Conservation (phyloP, 2,329 filamentous ascomycete species). For the Aciculosporium take region DNA sequence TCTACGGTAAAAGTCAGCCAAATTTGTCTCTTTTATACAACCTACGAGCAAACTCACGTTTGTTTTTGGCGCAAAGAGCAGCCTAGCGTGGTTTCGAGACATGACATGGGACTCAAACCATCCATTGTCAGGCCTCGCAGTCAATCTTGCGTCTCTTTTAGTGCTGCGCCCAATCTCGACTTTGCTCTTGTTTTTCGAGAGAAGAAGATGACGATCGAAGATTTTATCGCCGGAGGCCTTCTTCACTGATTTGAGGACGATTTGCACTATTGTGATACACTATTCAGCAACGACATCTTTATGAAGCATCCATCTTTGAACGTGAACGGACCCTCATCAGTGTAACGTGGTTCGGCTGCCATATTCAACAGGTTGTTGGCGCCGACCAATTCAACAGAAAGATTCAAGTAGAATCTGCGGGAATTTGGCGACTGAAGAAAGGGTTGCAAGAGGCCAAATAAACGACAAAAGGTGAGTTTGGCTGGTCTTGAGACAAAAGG, state of each 20-base stretch:
- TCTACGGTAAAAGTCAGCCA: slow-evolving; percentile 21
- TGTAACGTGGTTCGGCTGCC: slow-evolving; percentile 1
- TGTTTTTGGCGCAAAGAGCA: slow-evolving; percentile 28
- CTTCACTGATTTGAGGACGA: slow-evolving; percentile 16
- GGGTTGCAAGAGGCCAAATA: not conserved
- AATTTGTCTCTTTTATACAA: not conserved
- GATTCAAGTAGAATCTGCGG: not conserved
- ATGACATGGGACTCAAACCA: slow-evolving; percentile 61
- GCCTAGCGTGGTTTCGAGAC: slow-evolving; percentile 51
- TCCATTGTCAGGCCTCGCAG: slow-evolving; percentile 36
- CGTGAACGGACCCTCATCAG: slow-evolving; percentile 6
- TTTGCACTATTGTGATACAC: slow-evolving; percentile 13
- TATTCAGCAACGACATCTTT: not conserved
- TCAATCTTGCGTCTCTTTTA: slow-evolving; percentile 20
- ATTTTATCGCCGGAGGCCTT: slow-evolving; percentile 10
- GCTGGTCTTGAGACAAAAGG: not conserved
- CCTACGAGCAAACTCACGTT: slow-evolving; percentile 23
- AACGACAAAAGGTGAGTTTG: not conserved
- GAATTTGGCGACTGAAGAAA: no score
- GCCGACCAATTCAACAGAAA: not conserved
- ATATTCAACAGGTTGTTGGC: not conserved
- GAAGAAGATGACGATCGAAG: slow-evolving; percentile 16
- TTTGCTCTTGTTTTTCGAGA: slow-evolving; percentile 17
- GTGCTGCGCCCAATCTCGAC: slow-evolving; percentile 31
- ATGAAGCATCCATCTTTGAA: not conserved